phyloP scores from a whole-genome alignment of 2,329 filamentous ascomycete genomes.

The Penicillium sp. region DNA sequence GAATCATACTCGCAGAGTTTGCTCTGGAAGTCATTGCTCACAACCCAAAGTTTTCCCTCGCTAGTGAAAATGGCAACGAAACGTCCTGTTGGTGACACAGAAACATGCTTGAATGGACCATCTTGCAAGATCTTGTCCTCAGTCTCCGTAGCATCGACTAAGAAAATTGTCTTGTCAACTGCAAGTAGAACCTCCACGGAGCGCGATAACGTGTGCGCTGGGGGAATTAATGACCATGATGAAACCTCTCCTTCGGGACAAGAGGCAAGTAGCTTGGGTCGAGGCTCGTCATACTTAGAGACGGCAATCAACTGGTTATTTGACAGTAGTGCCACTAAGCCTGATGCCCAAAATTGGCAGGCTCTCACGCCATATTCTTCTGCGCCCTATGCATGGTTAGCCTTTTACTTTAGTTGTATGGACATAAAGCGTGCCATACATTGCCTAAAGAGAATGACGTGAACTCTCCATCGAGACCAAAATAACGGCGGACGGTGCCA shows the following conservation, averaged over 20 bases:
- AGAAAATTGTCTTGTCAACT: conserved; percentile 74
- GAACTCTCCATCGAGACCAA: conserved; percentile 90
- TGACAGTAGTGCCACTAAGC: conserved; percentile 85
- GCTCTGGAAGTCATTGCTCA: conserved; percentile 91
- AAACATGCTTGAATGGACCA: conserved; percentile 85
- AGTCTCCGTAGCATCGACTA: conserved; percentile 80
- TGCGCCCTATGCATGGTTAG: conserved; percentile 52
- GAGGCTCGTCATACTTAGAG: conserved; percentile 82
- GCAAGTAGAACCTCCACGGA: conserved; percentile 90
- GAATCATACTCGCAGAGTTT: conserved; percentile 89
- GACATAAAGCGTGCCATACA: conserved; percentile 37
- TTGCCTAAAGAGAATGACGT: conserved; percentile 88
- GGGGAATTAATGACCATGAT: conserved; percentile 84
- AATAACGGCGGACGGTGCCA: conserved; percentile 82
- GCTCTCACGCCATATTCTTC: conserved; percentile 81
- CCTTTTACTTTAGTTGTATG: background rate
- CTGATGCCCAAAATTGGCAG: conserved; percentile 86
- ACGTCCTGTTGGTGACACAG: conserved; percentile 83
- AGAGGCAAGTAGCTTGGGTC: conserved; percentile 72
- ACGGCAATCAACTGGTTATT: conserved; percentile 85
- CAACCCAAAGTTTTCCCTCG: conserved; percentile 81
- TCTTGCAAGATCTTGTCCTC: conserved; percentile 88
- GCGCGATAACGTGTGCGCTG: conserved; percentile 78
- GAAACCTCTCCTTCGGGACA: conserved; percentile 73
- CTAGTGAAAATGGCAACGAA: conserved; percentile 83